A percentile compares a stretch with the other conserved stretches of the same genome.
Conservation (phyloP, 805 yeast species). For the Zygoascus ofunaensis region DNA sequence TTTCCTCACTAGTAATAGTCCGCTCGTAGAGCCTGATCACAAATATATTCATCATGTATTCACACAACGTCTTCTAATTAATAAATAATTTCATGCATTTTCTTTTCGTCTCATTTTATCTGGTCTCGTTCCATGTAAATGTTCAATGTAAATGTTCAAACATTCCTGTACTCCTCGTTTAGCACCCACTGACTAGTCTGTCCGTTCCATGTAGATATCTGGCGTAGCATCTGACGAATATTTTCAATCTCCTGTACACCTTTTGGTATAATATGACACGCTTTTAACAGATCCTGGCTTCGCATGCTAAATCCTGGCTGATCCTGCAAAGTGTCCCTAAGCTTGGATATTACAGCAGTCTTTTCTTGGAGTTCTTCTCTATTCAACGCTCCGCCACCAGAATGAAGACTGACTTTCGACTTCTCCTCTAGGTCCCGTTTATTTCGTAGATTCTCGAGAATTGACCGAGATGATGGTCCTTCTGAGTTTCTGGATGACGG, state of each 20-base stretch:
- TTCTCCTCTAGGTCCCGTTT: slow-evolving; percentile 32
- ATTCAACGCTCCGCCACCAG: slow-evolving; percentile 1
- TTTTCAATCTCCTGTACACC: slow-evolving; percentile 48
- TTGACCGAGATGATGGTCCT: slow-evolving; percentile 34
- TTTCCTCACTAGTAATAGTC: no score
- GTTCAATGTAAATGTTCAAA: no score
- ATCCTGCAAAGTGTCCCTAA: slow-evolving; percentile 33
- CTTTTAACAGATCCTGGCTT: slow-evolving; percentile 40
- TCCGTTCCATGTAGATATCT: slow-evolving; percentile 62
- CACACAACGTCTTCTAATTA: no score
- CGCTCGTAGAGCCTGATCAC: no score
- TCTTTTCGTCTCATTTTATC: no score
- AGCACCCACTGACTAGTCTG: slow-evolving; percentile 53
- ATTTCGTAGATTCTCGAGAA: slow-evolving; percentile 40
- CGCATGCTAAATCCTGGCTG: slow-evolving; percentile 36
- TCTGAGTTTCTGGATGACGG: neutral
- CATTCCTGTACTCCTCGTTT: slow-evolving; percentile 43
- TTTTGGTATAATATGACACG: slow-evolving; percentile 32
- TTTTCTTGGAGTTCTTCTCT: slow-evolving; percentile 7
- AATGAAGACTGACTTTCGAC: slow-evolving; percentile 1
- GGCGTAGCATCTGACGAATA: slow-evolving; percentile 58
- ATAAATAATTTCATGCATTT: neutral
- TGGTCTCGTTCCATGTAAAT: no score
- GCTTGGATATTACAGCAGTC: slow-evolving; percentile 27
- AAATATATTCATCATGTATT: no score